phyloP scores from a whole-genome alignment of 805 yeast genomes.

The Metschnikowia drakensbergensis region DNA sequence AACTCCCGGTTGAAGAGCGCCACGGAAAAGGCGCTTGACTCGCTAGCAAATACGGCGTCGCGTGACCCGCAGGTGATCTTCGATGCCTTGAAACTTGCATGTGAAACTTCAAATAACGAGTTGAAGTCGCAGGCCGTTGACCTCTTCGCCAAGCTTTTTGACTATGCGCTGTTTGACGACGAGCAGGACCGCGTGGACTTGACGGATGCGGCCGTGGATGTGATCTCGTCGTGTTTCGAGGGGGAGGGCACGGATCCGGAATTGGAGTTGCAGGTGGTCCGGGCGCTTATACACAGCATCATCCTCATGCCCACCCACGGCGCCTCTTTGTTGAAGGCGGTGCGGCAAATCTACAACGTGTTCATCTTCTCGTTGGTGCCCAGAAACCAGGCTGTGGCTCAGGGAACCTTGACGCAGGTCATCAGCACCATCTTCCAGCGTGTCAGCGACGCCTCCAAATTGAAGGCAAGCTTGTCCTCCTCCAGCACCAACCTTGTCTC shows the following conservation, averaged over 20 bases:
- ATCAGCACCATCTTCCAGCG: constrained; percentile 82
- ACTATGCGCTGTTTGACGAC: constrained; percentile 73
- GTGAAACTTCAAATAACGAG: constrained; percentile 63
- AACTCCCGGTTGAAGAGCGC: constrained; percentile 38
- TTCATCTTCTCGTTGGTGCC: constrained; percentile 80
- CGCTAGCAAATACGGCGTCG: constrained; percentile 32
- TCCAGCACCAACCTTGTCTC: constrained; percentile 17
- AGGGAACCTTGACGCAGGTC: constrained; percentile 90
- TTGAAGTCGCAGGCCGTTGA: constrained; percentile 76
- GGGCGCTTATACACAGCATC: constrained; percentile 87
- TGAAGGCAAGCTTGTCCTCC: constrained; percentile 9
- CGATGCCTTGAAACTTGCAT: constrained; percentile 72
- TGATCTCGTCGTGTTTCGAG: constrained; percentile 78
- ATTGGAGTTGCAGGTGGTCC: constrained; percentile 87
- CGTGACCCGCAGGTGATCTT: constrained; percentile 56
- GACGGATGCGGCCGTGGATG: constrained; percentile 79
- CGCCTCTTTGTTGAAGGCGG: constrained; percentile 79
- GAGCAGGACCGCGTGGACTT: constrained; percentile 48
- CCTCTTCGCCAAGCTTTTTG: constrained; percentile 79
- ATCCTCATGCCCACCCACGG: constrained; percentile 88
- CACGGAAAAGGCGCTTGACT: constrained; percentile 40
- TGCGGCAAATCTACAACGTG: constrained; percentile 89
- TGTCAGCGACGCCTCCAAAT: constrained; percentile 28
- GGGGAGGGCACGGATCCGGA: constrained; percentile 90
- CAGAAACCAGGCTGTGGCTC: constrained; percentile 88